Evolutionary conservation across 352 stramenopile genomes (phyloP), one percentile per base, ranked within the genome.

Genomic region (Globisporangium recalcitrans): DNA sequence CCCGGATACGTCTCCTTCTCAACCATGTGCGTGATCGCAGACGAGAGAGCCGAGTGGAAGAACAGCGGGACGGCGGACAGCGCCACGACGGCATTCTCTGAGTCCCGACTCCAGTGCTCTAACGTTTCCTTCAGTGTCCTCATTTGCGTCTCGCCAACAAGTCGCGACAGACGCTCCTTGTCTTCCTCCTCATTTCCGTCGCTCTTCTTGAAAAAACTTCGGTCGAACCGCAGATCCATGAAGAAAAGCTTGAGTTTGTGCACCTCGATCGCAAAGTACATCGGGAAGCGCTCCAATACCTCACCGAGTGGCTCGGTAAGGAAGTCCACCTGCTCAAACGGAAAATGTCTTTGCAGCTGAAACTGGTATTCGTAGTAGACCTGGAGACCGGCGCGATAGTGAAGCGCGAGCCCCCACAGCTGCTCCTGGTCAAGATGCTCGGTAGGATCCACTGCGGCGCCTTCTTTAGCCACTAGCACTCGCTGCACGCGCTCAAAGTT

Each of bases 291-390:
- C 0, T 53, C 52, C 24, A 86, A 31, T 26, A 91, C 75, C 1
- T 63, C 52, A 44, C 59, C 49, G 7, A 86, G 67, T 0, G 74
- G 52, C 26, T 73, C 69, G 21, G 54, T 8, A 0, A 86, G 56
- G 31, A 89, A 89, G 48, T 87, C 75, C 9, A 85, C 56, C 0
- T 29, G 36, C 1, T 61, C 26, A 62, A 70, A 87, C 9, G 64
- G 52, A 4, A 91, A 65, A 7, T 88, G 72, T 11, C 21, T 32
- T 16, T 79, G 76, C 2, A 89, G 64, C 55, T 91, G 82, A 59
- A 82, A 87, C 64, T 91, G 82, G 55, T 77, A 91, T 62, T 91
- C 82, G 56, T 88, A 91, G 54, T 83, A 73, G 1, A 64, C 67
- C 53, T 89, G 78, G 14, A 91, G 32, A 4, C 77, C 79, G 40